Evolutionary conservation across 2,329 filamentous ascomycete genomes (phyloP).

Genomic region (Monosporascus sp.): DNA sequence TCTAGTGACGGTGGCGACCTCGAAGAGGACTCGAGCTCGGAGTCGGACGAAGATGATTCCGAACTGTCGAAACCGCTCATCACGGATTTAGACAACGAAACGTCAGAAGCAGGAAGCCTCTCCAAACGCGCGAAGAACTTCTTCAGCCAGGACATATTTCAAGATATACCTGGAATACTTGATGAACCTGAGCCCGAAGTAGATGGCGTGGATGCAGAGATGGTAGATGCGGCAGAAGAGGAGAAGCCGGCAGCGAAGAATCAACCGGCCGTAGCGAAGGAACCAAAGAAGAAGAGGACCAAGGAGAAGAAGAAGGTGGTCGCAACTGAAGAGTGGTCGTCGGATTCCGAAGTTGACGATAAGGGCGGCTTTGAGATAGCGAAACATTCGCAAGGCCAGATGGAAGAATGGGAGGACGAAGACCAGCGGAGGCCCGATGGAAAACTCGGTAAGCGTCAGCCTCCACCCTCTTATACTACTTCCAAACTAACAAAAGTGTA

Average conservation of each 20-base stretch:
- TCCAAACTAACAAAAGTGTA: conserved; percentile 25
- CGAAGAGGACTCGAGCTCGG: conserved; percentile 58
- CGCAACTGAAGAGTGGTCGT: conserved; percentile 11
- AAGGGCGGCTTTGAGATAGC: conserved; percentile 57
- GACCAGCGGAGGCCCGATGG: conserved; percentile 59
- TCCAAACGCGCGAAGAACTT: conserved; percentile 82
- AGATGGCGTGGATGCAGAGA: conserved; percentile 23
- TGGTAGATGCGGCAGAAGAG: conserved; percentile 22
- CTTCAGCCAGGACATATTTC: conserved; percentile 93
- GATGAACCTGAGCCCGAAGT: conserved; percentile 41
- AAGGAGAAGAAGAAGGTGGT: conserved; percentile 14
- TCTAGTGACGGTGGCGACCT: conserved; percentile 54
- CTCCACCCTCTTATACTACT: neutral
- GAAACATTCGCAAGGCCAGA: conserved; percentile 35
- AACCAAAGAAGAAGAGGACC: conserved; percentile 17
- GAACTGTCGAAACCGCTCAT: conserved; percentile 45
- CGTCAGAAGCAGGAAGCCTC: conserved; percentile 51
- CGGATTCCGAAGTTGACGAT: conserved; percentile 33
- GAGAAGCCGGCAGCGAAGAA: conserved; percentile 18
- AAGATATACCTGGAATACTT: conserved; percentile 65
- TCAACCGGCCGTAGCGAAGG: conserved; percentile 10
- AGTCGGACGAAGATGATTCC: conserved; percentile 52
- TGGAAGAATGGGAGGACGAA: conserved; percentile 60
- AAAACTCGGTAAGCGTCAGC: conserved; percentile 44
- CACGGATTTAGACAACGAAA: conserved; percentile 55